Base-by-base conservation (phyloP, 2,329 filamentous ascomycete species). In the Bipolaris sorokiniana region DNA sequence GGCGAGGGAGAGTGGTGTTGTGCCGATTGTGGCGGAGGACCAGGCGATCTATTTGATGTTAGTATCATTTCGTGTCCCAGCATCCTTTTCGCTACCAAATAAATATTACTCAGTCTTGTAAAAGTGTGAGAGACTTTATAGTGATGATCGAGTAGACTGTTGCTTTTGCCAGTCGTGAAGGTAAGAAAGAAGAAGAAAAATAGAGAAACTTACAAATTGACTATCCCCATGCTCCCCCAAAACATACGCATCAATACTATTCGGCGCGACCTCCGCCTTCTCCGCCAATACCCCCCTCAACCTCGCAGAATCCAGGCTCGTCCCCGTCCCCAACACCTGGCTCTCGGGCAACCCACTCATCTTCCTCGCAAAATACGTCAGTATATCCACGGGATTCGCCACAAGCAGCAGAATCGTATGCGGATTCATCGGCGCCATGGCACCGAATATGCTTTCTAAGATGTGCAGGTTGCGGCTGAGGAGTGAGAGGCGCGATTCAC, bases 331-430 rank as follows among this genome's bases (percentile, higher is more conserved):
- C 22, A 85, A 64, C 11, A 85, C 82, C 58, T 84, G 83, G 9
- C 63, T 69, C 36, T 75, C 64, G 0, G 83, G 82, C 1, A 85
- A 74, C 1, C 81, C 78, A 0, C 81, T 81, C 15, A 82, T 67
- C 44, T 80, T 73, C 31, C 78, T 77, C 3, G 80, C 81, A 48
- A 84, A 77, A 44, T 80, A 79, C 1, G 83, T 84, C 33, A 85
- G 72, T 26, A 85, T 73, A 63, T 86, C 83, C 18, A 85, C 82
- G 0, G 83, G 83, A 65, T 85, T 84, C 2, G 83, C 78, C 3
- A 85, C 82, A 1, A 85, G 69, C 1, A 86, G 70, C 0, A 85
- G 65, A 28, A 86, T 78, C 0, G 82, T 76, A 51, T 83, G 76
- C 3, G 76, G 68, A 23, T 72, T 74, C 53, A 85, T 81, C 0